phyloP scores from a whole-genome alignment of 1,284 basidiomycete genomes.

The Wallemia ichthyophaga region DNA sequence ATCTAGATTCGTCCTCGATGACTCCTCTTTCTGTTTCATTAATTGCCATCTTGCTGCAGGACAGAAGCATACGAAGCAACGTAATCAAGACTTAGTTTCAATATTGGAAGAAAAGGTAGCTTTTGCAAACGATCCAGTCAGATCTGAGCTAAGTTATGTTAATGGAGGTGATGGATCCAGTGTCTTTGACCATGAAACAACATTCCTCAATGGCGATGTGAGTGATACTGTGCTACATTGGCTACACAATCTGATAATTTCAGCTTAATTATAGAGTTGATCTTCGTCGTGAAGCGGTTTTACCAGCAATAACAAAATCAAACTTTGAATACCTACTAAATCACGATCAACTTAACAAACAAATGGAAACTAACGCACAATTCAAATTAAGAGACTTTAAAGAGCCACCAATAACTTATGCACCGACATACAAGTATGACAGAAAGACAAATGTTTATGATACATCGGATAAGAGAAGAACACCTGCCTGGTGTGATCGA shows the following conservation, averaged over 20 bases:
- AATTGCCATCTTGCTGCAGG: slow-evolving; percentile 92
- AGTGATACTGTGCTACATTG: too few species aligned
- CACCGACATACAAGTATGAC: slow-evolving; percentile 92
- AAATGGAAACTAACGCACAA: slow-evolving; percentile 52
- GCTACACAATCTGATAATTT: too few species aligned
- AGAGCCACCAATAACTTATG: slow-evolving; percentile 52
- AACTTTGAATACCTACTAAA: slow-evolving; percentile 33
- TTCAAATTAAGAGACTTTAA: slow-evolving; percentile 57
- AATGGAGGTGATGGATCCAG: slow-evolving; percentile 82
- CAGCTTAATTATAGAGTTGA: slow-evolving; percentile 88
- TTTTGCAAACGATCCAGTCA: slow-evolving; percentile 21
- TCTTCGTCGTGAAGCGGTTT: slow-evolving; percentile 47
- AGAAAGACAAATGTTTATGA: slow-evolving; percentile 47
- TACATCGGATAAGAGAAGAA: slow-evolving; percentile 52
- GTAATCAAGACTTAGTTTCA: slow-evolving; percentile 59
- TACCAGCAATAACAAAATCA: slow-evolving; percentile 31
- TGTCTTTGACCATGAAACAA: slow-evolving; percentile 77
- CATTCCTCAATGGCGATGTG: slow-evolving; percentile 39
- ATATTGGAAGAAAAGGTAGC: slow-evolving; percentile 52
- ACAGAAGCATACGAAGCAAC: slow-evolving; percentile 43
- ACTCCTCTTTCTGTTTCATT: slow-evolving; percentile 72
- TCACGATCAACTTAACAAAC: slow-evolving; percentile 69
- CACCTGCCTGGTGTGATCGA: slow-evolving; percentile 89
- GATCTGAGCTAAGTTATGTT: slow-evolving; percentile 31
- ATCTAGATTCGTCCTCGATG: slow-evolving; percentile 59